Percentiles rank a stretch among this genome's conserved stretches.
Conservation (phyloP, 2,329 filamentous ascomycete genomes). For the Trichothecium roseum region DNA sequence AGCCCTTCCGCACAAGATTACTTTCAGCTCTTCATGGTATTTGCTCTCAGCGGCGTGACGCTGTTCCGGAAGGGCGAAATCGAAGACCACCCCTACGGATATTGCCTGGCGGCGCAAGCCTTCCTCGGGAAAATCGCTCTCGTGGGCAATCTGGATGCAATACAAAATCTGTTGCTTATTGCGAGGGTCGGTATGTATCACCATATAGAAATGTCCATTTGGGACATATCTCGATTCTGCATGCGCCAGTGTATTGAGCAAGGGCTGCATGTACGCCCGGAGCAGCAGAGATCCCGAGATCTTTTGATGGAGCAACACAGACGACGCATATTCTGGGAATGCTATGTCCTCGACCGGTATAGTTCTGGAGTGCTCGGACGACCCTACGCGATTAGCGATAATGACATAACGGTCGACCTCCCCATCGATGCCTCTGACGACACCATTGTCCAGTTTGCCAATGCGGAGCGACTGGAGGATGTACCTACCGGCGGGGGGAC, state of each 20-base stretch:
- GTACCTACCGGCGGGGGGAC: too few relatives aligned
- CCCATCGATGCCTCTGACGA: conserved; percentile 23
- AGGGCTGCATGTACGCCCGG: conserved; percentile 17
- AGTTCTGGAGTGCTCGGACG: conserved; percentile 29
- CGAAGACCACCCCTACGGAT: conserved; percentile 26
- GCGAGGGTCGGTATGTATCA: conserved; percentile 28
- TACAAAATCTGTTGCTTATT: conserved; percentile 28
- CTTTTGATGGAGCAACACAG: conserved; percentile 23
- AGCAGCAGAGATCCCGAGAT: conserved; percentile 1
- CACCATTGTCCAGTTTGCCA: conserved; percentile 12
- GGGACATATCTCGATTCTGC: conserved; percentile 28
- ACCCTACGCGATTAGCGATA: conserved; percentile 28
- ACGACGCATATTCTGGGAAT: conserved; percentile 32
- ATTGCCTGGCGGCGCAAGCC: conserved; percentile 24
- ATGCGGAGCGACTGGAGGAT: not conserved
- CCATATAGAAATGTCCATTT: conserved; percentile 24
- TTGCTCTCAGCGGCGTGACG: conserved; percentile 12
- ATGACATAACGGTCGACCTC: conserved; percentile 23
- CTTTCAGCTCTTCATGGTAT: too few relatives aligned
- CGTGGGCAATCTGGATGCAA: conserved; percentile 19
- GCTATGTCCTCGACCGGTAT: conserved; percentile 33
- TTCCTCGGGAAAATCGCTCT: conserved; percentile 18
- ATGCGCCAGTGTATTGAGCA: conserved; percentile 29
- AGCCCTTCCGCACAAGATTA: conserved; percentile 1
- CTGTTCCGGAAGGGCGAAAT: conserved; percentile 18